These are phyloP conservation scores for Beauveria australis DNA, from an alignment of 2,329 filamentous ascomycete genomes.

Conservation along the genomic window DNA sequence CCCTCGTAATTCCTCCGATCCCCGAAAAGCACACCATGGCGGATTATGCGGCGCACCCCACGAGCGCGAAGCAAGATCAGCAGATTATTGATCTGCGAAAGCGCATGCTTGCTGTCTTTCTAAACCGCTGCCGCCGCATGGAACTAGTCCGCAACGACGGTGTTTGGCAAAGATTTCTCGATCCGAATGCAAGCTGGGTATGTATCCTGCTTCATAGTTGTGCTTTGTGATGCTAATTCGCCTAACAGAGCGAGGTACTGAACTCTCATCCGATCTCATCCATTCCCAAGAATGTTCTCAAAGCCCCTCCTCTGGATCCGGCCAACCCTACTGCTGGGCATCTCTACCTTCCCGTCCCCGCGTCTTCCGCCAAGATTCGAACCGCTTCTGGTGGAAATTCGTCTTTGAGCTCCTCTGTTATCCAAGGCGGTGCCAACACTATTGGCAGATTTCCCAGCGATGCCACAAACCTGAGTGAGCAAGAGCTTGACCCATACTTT, in stretches of 20 bases:
- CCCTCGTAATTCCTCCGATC: slow-evolving; percentile 90
- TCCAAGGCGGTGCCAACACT: slow-evolving; percentile 43
- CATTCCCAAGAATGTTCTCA: slow-evolving; percentile 88
- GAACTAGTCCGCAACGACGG: slow-evolving; percentile 85
- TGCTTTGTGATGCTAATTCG: slow-evolving; percentile 15
- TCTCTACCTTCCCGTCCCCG: slow-evolving; percentile 77
- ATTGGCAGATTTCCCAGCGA: slow-evolving; percentile 78
- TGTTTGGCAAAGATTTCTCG: slow-evolving; percentile 95
- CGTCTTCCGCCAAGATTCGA: slow-evolving; percentile 78
- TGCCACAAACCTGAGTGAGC: slow-evolving; percentile 67
- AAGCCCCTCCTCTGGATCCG: slow-evolving; percentile 88
- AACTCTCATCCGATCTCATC: slow-evolving; percentile 84
- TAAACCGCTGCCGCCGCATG: slow-evolving; percentile 91
- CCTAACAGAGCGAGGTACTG: slow-evolving; percentile 75
- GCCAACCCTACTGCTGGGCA: slow-evolving; percentile 88
- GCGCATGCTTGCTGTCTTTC: slow-evolving; percentile 90
- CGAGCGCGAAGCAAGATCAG: slow-evolving; percentile 93
- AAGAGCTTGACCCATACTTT: slow-evolving; percentile 93
- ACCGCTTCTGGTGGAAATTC: slow-evolving; percentile 34
- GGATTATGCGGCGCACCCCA: slow-evolving; percentile 95
- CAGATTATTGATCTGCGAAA: slow-evolving; percentile 95
- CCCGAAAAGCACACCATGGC: slow-evolving; percentile 99
- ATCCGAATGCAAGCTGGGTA: slow-evolving; percentile 98
- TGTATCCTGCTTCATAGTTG: slow-evolving; percentile 11
- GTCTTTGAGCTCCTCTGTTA: slow-evolving; percentile 27